Conservation (phyloP, 805 yeast species). For the Saccharomycopsis oosterbeekiorum region DNA sequence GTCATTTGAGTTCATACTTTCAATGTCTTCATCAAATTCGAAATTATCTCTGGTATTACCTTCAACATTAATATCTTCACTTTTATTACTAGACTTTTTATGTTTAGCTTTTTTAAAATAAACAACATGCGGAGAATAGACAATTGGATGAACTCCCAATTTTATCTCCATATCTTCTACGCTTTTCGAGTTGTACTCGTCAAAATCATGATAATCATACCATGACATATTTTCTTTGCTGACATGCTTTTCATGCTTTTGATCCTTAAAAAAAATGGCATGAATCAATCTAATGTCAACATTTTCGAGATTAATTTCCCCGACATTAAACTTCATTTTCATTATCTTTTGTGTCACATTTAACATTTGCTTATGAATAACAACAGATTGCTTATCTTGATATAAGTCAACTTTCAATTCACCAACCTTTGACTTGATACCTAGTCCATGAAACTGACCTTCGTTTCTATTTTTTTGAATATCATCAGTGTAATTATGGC, state of each 20-base stretch:
- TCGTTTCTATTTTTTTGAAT: slow-evolving; percentile 17
- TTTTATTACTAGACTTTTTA: not conserved
- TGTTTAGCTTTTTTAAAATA: slow-evolving; percentile 52
- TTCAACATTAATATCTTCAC: not conserved
- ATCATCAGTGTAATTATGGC: not conserved
- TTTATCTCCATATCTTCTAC: slow-evolving; percentile 29
- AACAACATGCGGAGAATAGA: slow-evolving; percentile 59
- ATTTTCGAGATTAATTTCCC: slow-evolving; percentile 45
- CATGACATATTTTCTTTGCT: slow-evolving; percentile 37
- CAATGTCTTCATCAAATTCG: not conserved
- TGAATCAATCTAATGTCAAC: slow-evolving; percentile 53
- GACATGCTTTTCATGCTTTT: slow-evolving; percentile 9
- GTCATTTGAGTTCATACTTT: not conserved
- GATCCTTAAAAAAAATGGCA: slow-evolving; percentile 30
- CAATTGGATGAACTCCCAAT: slow-evolving; percentile 48
- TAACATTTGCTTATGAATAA: slow-evolving; percentile 37
- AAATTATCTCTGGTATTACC: not conserved
- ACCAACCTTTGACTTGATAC: slow-evolving; percentile 55
- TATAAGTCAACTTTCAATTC: slow-evolving; percentile 56
- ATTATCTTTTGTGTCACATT: slow-evolving; percentile 36
- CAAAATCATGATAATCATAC: slow-evolving; percentile 54
- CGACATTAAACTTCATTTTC: slow-evolving; percentile 54
- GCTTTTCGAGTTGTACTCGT: slow-evolving; percentile 42
- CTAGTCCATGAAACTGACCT: slow-evolving; percentile 40
- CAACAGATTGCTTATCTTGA: slow-evolving; percentile 42